Percentiles rank a stretch among this genome's conserved stretches.
These are phyloP conservation scores for Colletotrichum salicis DNA, from an alignment of 2,329 filamentous ascomycete genomes.

Conservation along the genomic window DNA sequence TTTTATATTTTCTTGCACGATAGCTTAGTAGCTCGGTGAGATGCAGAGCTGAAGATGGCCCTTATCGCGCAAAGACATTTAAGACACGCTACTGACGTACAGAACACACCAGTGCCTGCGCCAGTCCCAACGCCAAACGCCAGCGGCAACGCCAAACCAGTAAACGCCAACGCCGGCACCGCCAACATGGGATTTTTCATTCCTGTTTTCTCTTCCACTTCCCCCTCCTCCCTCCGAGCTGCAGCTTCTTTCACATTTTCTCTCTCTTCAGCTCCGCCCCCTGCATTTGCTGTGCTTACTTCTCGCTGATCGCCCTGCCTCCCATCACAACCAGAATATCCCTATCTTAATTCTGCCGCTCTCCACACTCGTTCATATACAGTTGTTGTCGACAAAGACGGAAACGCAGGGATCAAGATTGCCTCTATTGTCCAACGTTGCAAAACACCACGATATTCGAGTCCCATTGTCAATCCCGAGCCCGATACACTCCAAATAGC, in stretches of 20 bases:
- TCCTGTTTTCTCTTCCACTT: slow-evolving; percentile 18
- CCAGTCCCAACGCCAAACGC: slow-evolving; percentile 8
- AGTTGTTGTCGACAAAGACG: not conserved
- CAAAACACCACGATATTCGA: not conserved
- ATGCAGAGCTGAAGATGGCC: slow-evolving; percentile 1
- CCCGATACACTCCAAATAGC: not conserved
- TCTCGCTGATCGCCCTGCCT: not conserved
- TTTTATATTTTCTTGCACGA: too few species aligned
- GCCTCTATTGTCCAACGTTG: not conserved
- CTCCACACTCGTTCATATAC: not conserved
- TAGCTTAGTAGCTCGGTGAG: not conserved
- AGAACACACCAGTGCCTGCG: slow-evolving; percentile 13
- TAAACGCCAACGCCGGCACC: slow-evolving; percentile 11
- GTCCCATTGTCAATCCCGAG: not conserved
- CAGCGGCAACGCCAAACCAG: slow-evolving; percentile 3
- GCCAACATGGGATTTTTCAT: slow-evolving; percentile 13
- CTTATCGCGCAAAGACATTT: slow-evolving; percentile 7
- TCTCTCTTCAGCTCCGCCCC: not conserved
- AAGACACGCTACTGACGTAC: not conserved
- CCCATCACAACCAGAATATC: not conserved
- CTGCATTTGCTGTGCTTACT: not conserved
- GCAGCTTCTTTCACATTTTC: not conserved
- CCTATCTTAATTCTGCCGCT: not conserved
- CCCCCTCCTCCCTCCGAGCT: not conserved
- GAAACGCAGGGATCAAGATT: not conserved